phyloP scores from a whole-genome alignment of 2,329 filamentous ascomycete genomes.

The Apiospora phragmitis region DNA sequence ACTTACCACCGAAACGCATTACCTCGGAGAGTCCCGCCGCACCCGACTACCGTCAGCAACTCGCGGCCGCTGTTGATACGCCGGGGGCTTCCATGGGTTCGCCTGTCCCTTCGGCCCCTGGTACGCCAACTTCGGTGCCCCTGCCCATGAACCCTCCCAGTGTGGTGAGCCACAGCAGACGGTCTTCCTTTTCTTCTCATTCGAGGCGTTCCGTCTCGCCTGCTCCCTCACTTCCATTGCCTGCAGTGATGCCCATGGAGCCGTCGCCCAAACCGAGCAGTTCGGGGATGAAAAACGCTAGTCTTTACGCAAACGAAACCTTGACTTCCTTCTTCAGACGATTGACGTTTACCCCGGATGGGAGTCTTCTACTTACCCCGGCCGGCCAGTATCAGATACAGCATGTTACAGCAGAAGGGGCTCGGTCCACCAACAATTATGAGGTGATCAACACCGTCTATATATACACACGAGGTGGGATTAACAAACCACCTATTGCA shows the following conservation, averaged over 20 bases:
- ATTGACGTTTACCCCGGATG: conserved; percentile 92
- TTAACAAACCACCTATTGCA: conserved; percentile 94
- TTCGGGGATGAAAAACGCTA: conserved; percentile 76
- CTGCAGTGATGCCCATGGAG: conserved; percentile 92
- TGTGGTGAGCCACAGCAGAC: conserved; percentile 84
- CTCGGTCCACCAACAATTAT: conserved; percentile 70
- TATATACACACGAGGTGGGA: conserved; percentile 92
- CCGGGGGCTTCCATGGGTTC: conserved; percentile 67
- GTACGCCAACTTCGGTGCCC: conserved; percentile 85
- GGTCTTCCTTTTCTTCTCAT: conserved; percentile 84
- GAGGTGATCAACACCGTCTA: conserved; percentile 97
- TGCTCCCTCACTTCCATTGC: conserved; percentile 88
- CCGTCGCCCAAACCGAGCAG: conserved; percentile 77
- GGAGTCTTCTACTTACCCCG: conserved; percentile 88
- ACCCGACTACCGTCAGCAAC: conserved; percentile 71
- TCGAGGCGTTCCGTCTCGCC: conserved; percentile 86
- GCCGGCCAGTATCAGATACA: conserved; percentile 92
- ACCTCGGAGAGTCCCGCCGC: conserved; percentile 84
- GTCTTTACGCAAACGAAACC: conserved; percentile 94
- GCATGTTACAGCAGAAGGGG: conserved; percentile 47
- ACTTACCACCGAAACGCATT: conserved; percentile 86
- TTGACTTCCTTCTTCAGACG: conserved; percentile 95
- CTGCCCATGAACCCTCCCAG: conserved; percentile 95
- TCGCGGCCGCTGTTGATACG: conserved; percentile 54
- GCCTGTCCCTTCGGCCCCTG: conserved; percentile 85